Conservation (phyloP, 169 alveolate genomes). For the Eimeria zaria region DNA sequence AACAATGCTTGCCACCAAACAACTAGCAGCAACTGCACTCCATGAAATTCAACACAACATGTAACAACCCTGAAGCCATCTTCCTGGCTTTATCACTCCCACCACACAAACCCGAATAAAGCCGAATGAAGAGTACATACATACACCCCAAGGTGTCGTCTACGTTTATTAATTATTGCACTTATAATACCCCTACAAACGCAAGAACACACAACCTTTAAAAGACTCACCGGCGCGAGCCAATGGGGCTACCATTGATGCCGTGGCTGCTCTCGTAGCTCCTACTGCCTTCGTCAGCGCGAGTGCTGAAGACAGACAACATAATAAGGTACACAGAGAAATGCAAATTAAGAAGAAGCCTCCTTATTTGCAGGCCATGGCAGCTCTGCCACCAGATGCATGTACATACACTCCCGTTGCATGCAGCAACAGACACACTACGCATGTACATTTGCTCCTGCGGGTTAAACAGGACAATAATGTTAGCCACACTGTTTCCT, state of each 20-base stretch:
- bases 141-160: background rate
- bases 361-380: background rate
- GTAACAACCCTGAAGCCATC: too few relatives aligned
- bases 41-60: background rate
- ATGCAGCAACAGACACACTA: background rate
- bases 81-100: too few relatives aligned
- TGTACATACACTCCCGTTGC: background rate
- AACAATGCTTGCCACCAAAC: background rate
- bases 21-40: background rate
- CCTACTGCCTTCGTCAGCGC: slow-evolving; percentile 11
- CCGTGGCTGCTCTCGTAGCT: slow-evolving; percentile 48
- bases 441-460: background rate
- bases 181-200: too few relatives aligned
- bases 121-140: too few relatives aligned
- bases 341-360: background rate
- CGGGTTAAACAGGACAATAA: background rate
- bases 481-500: too few relatives aligned
- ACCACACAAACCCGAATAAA: too few relatives aligned
- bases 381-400: background rate
- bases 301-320: background rate
- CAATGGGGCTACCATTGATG: background rate
- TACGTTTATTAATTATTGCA: too few relatives aligned
- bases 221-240: background rate
- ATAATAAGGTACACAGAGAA: background rate
- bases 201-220: background rate